Conservation (phyloP, 116 monocot species). For the Phalaenopsis hybrid region DNA sequence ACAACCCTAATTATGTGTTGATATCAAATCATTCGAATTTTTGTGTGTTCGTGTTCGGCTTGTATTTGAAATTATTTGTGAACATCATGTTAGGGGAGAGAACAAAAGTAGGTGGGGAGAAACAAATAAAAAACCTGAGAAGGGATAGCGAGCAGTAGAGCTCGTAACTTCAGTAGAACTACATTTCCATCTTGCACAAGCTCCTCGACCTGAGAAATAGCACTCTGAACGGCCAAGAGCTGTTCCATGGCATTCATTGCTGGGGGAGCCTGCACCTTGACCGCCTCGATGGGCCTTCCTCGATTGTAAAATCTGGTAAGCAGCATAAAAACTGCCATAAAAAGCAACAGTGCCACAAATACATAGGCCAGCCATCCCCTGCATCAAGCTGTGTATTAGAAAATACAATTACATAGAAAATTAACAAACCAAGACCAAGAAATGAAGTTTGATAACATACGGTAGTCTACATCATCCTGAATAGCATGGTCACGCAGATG, state of each 20-base stretch:
- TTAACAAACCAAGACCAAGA: background rate
- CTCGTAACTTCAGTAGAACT: constrained; percentile 70
- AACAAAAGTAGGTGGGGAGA: background rate
- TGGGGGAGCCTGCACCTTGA: constrained; percentile 75
- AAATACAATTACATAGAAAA: background rate
- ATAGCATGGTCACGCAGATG: background rate
- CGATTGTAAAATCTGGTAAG: constrained; percentile 54
- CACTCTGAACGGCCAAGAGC: constrained; percentile 88
- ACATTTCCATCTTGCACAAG: constrained; percentile 84
- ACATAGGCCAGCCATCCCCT: constrained; percentile 72
- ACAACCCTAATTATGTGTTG: no score
- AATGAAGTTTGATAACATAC: background rate
- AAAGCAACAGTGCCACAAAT: constrained; percentile 44
- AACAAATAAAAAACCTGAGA: constrained; percentile 51
- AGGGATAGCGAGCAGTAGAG: constrained; percentile 66
- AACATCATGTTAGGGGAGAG: background rate
- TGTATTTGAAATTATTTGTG: no score
- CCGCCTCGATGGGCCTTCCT: constrained; percentile 44
- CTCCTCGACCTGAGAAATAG: constrained; percentile 74
- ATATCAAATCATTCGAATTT: no score
- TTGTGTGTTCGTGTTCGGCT: no score
- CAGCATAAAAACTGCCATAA: constrained; percentile 67
- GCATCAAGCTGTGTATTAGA: constrained; percentile 9
- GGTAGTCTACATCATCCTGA: background rate
- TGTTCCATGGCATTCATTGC: constrained; percentile 94